Base-by-base conservation (phyloP, 2,329 filamentous ascomycete species). In the Cladophialophora bantiana region DNA sequence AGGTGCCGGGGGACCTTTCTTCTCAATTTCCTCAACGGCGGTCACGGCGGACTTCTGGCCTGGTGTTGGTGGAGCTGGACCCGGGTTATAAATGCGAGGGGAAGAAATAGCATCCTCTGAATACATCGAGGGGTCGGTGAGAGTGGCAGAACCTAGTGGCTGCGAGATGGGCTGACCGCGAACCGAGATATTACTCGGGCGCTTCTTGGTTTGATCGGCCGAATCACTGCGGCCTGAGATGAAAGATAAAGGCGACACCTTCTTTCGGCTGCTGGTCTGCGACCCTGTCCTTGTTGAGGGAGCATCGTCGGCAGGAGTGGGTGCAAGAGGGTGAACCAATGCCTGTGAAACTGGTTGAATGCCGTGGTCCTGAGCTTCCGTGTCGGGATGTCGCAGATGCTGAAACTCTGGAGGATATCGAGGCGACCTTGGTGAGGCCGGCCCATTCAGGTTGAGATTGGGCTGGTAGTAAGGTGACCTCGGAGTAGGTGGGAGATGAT, bases 81-180 rank as follows among this genome's bases (percentile, higher is more conserved):
- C 83, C 0, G 84, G 84, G 55, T 83, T 82, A 76, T 87, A 87
- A 69, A 83, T 78, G 50, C 85, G 81, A 7, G 86, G 86, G 1
- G 85, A 86, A 3, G 88, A 78, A 1, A 86, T 84, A n/a, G 84
- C 81, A n/a, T 78, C 81, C 26, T 83, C 81, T 13, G 80, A 77
- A 67, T 83, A 83, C 56, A 83, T 78, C 3, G 78, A 76, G 32
- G 77, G 76, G 0, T 79, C 77, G 65, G 79, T 78, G 31, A 80
- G 78, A 15, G 83, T 80, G 10, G 81, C 80, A 1, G 81, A 82
- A 36, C 76, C 76, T 45, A 87, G 77, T 1, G 86, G 86, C 7
- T 84, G 81, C 20, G 85, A 87, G 71, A 89, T 89, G 66, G 83
- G 82, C 42, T 88, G 78, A 66, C 85, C 85, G 60, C 84, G 84